phyloP scores from a whole-genome alignment of 345 rosid species.

The Clausena lansium region DNA sequence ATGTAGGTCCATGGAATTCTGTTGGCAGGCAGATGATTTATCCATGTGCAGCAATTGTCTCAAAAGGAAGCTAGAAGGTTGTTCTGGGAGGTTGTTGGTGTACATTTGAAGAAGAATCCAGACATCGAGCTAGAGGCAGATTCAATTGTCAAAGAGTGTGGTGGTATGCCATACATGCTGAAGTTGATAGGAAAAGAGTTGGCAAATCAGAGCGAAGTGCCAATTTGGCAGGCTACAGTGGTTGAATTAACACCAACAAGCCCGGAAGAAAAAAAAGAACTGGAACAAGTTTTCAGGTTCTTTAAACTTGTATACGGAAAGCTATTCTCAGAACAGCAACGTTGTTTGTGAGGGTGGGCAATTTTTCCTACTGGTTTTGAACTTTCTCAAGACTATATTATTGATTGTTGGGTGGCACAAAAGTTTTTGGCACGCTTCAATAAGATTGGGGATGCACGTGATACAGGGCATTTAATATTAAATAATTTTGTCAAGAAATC shows the following conservation, averaged over 20 bases:
- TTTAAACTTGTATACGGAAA: slow-evolving; percentile 14
- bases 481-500: background rate
- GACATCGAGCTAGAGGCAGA: background rate
- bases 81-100: background rate
- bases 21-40: background rate
- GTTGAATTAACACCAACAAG: background rate
- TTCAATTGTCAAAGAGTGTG: slow-evolving; percentile 3
- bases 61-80: background rate
- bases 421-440: background rate
- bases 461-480: background rate
- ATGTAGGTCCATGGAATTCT: background rate
- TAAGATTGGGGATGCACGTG: background rate
- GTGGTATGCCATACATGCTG: slow-evolving; percentile 1
- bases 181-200: slow-evolving; percentile 1
- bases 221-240: background rate
- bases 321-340: background rate
- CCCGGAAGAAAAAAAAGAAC: background rate
- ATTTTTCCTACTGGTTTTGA: slow-evolving; percentile 15
- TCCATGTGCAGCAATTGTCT: background rate
- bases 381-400: slow-evolving; percentile 14
- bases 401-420: slow-evolving; percentile 29
- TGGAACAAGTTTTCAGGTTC: background rate
- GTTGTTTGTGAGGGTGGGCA: slow-evolving; percentile 17
- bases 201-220: no score
- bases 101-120: background rate